phyloP scores from a whole-genome alignment of 495 filamentous ascomycete genomes.

The Trichoderma asperelloides region DNA sequence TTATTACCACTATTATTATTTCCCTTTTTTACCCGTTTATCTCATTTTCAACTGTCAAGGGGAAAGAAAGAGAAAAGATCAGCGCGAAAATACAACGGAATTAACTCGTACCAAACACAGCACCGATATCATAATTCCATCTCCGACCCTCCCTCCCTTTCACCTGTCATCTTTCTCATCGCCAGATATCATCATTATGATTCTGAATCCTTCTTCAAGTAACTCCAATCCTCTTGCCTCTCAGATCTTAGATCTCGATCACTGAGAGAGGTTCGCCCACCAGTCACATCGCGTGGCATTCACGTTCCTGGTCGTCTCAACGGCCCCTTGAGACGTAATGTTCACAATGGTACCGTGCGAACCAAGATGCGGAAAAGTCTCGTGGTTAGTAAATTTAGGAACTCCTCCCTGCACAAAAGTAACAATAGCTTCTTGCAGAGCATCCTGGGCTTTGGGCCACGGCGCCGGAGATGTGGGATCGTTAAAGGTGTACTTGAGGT shows the following conservation, averaged over 20 bases:
- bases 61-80: too few species aligned
- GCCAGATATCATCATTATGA: background rate
- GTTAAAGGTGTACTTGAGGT: conserved; percentile 10
- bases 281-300: background rate
- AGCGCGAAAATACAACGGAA: too few species aligned
- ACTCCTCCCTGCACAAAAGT: background rate
- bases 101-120: too few species aligned
- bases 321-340: background rate
- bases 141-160: background rate
- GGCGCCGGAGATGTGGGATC: background rate
- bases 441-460: conserved; percentile 1
- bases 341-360: background rate
- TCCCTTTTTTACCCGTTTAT: too few species aligned
- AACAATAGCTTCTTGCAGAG: background rate
- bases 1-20: too few species aligned
- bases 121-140: background rate
- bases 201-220: background rate
- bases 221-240: background rate
- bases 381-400: background rate
- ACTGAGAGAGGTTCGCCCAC: background rate
- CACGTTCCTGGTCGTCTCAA: background rate
- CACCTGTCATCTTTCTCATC: too few species aligned
- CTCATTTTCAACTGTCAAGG: too few species aligned
- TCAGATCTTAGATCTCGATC: background rate
- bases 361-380: background rate